Percentiles rank a stretch among this genome's conserved stretches.
Evolutionary conservation across 2,329 filamentous ascomycete species (phyloP).

Genomic region (Ophiostoma tasmaniense): DNA sequence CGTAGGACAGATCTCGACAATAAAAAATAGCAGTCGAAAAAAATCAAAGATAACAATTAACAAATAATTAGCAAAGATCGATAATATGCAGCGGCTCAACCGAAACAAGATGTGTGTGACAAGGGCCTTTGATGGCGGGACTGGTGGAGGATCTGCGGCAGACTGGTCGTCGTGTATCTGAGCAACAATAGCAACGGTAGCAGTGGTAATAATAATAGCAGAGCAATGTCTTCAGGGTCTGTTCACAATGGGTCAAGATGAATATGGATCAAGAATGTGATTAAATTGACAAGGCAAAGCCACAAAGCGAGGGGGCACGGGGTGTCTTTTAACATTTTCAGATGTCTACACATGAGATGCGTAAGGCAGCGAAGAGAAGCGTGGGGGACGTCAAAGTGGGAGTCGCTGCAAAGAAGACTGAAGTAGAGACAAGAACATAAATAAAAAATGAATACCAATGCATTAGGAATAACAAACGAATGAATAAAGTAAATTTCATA

Average conservation of each 20-base stretch:
- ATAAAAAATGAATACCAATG: neutral
- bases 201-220: neutral
- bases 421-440: neutral
- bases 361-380: neutral
- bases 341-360: neutral
- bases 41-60: neutral
- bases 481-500: neutral
- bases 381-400: neutral
- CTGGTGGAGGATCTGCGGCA: conserved; percentile 16
- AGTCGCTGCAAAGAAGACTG: neutral
- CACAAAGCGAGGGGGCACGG: neutral
- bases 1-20: conserved; percentile 2
- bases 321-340: neutral
- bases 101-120: conserved; percentile 23
- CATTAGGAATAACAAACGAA: neutral
- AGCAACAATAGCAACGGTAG: neutral
- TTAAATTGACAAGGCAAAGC: neutral
- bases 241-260: neutral
- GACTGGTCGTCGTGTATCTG: conserved; percentile 5
- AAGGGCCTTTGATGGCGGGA: conserved; percentile 12
- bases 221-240: neutral
- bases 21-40: neutral
- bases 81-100: conserved; percentile 20
- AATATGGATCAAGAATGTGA: neutral
- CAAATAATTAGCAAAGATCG: neutral